Conservation (phyloP, 208 protist species). For the Vickermania spadyakhi region DNA sequence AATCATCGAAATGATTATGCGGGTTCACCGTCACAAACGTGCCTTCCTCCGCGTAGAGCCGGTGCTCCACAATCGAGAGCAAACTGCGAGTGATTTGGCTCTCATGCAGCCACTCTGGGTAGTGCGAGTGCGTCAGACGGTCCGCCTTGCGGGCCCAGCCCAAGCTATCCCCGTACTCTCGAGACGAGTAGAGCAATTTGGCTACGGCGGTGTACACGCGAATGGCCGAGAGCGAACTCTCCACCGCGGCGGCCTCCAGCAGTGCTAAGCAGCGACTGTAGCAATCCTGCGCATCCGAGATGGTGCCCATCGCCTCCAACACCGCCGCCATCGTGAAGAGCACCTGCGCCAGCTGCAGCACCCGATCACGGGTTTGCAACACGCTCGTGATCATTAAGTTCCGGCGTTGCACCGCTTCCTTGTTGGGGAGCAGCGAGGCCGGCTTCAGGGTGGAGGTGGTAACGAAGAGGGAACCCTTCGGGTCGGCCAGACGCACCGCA, state of each 20-base stretch:
- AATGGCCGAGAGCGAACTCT: constrained; percentile 16
- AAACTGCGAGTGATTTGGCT: constrained; percentile 12
- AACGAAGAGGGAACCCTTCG: constrained; percentile 38
- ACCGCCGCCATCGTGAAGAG: constrained; percentile 29
- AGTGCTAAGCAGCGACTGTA: constrained; percentile 37
- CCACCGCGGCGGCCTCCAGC: constrained; percentile 27
- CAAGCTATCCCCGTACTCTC: constrained; percentile 36
- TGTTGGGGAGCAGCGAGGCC: constrained; percentile 21
- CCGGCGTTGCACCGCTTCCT: constrained; percentile 18
- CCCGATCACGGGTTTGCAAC: constrained; percentile 4
- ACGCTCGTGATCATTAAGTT: constrained; percentile 10
- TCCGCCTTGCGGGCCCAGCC: constrained; percentile 25
- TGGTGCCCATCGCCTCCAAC: constrained; percentile 21
- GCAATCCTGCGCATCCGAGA: constrained; percentile 21
- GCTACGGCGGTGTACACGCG: constrained; percentile 26
- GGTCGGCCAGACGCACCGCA: constrained; percentile 34
- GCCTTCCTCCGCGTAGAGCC: constrained; percentile 28
- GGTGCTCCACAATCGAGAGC: constrained; percentile 19
- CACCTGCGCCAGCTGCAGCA: constrained; percentile 12
- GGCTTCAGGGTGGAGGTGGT: constrained; percentile 29
- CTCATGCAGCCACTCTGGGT: constrained; percentile 34
- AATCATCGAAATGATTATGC: constrained; percentile 4
- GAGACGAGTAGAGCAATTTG: constrained; percentile 32
- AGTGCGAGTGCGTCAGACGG: constrained; percentile 17
- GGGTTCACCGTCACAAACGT: constrained; percentile 31